Evolutionary conservation across 2,329 filamentous ascomycete species (phyloP).

Genomic region (Cladorrhinum sp.): DNA sequence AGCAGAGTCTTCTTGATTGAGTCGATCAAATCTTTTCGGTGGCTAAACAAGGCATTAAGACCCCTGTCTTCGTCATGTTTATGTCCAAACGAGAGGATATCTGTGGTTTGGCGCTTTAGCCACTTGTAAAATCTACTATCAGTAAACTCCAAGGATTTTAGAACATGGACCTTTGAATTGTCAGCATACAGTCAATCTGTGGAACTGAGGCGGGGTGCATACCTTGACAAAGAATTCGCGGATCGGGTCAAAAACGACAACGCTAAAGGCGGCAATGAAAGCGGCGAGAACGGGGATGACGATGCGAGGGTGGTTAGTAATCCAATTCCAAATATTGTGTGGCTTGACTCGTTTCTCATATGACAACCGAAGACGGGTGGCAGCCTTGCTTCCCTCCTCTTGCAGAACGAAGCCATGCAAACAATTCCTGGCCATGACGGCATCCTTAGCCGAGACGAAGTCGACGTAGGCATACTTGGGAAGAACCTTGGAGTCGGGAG

Average conservation of each 20-base stretch:
- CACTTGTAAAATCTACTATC: conserved; percentile 74
- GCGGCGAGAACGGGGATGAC: conserved; percentile 82
- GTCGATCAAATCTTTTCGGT: conserved; percentile 76
- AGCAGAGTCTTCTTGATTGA: conserved; percentile 82
- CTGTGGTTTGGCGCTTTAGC: conserved; percentile 71
- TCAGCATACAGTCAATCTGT: conserved; percentile 6
- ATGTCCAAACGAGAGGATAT: conserved; percentile 59
- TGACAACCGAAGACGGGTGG: conserved; percentile 75
- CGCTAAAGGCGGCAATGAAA: conserved; percentile 75
- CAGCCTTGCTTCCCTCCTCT: conserved; percentile 69
- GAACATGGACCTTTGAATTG: conserved; percentile 61
- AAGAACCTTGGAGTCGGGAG: conserved; percentile 78
- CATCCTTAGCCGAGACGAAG: conserved; percentile 69
- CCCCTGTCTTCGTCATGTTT: conserved; percentile 63
- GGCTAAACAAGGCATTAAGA: conserved; percentile 81
- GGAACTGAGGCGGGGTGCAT: background rate
- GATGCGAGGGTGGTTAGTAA: conserved; percentile 80
- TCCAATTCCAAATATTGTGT: conserved; percentile 82
- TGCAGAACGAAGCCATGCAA: conserved; percentile 77
- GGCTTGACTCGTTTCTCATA: conserved; percentile 78
- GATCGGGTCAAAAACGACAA: conserved; percentile 90
- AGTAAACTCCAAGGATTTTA: conserved; percentile 69
- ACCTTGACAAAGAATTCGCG: conserved; percentile 84
- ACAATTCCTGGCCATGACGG: conserved; percentile 88
- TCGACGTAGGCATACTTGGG: conserved; percentile 79